Evolutionary conservation across 345 rosid species (phyloP).

Genomic region (Eucalyptus polybractea): DNA sequence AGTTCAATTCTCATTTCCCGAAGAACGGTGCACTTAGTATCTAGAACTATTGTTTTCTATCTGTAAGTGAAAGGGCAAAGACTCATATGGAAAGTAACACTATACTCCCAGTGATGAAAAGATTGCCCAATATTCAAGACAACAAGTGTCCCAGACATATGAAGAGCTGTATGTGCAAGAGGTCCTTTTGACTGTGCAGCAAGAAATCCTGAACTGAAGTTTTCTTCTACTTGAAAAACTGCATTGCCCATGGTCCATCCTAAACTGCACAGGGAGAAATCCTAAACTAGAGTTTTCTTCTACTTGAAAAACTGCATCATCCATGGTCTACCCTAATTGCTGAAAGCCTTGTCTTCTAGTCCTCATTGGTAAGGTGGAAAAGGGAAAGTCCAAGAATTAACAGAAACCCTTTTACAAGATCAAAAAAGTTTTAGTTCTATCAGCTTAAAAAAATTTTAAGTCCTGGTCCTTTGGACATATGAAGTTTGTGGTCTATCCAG

Average conservation of each 20-base stretch:
- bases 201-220: not conserved
- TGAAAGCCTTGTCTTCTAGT: not conserved
- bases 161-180: not conserved
- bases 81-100: not conserved
- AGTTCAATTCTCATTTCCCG: not conserved
- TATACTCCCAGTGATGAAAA: not conserved
- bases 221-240: not conserved
- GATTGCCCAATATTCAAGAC: not conserved
- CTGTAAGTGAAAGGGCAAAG: not conserved
- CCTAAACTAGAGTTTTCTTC: not conserved
- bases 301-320: not conserved
- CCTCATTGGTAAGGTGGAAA: not conserved
- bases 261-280: not conserved
- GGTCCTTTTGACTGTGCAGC: not conserved
- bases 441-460: not conserved
- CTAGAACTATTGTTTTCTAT: not conserved
- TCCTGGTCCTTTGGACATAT: not conserved
- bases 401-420: not conserved
- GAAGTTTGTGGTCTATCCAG: not conserved
- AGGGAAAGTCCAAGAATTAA: not conserved
- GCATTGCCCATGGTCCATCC: not conserved
- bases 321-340: not conserved
- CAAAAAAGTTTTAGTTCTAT: not conserved
- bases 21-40: not conserved
- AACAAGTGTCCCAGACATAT: not conserved